These are phyloP conservation scores for Penicillium sp. DNA, from an alignment of 2,329 filamentous ascomycete genomes.

Conservation along the genomic window DNA sequence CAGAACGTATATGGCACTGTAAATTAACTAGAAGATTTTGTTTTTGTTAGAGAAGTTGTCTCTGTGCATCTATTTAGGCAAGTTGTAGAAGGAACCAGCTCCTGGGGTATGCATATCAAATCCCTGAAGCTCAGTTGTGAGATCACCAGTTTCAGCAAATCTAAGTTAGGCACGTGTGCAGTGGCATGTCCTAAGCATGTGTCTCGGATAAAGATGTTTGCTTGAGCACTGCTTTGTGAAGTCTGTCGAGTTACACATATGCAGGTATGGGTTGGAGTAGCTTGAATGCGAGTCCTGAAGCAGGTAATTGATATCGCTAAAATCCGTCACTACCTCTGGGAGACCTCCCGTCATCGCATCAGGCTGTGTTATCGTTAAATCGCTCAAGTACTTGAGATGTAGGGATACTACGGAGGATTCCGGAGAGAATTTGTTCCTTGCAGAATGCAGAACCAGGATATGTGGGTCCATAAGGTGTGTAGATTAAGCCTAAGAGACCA, in stretches of 20 bases:
- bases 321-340: background rate
- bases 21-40: no score
- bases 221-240: background rate
- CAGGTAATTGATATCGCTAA: no score
- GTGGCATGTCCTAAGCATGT: background rate
- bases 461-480: constrained; percentile 7
- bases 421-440: constrained; percentile 1
- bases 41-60: no score
- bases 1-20: no score
- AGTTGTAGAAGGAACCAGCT: no score
- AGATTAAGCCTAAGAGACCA: background rate
- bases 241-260: constrained; percentile 1
- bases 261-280: background rate
- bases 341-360: background rate
- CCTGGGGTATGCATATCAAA: no score
- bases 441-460: background rate
- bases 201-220: background rate
- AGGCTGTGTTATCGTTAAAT: no score
- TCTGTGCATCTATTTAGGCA: no score
- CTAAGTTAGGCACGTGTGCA: background rate
- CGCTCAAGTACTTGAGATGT: background rate
- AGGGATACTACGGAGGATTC: background rate
- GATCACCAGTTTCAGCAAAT: background rate
- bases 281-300: background rate
- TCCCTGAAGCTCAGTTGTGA: background rate